phyloP scores from a whole-genome alignment of 768 basidiomycete genomes.

The Gelatoporia subvermispora region DNA sequence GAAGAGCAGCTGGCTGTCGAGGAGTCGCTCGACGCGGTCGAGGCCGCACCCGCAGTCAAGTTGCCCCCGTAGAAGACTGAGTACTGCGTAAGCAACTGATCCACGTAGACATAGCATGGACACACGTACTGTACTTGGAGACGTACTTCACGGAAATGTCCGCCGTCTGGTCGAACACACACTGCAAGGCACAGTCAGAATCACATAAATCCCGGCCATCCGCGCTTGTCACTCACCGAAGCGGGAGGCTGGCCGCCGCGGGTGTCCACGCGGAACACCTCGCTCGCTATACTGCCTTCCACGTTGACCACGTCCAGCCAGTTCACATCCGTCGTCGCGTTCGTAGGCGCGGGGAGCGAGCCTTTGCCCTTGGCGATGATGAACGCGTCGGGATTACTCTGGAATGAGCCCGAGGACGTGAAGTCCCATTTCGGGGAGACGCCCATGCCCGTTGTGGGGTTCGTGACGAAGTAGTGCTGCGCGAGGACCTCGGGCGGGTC shows the following conservation, averaged over 20 bases:
- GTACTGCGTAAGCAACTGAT: background rate
- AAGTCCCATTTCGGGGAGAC: constrained; percentile 32
- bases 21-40: no score
- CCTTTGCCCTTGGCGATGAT: constrained; percentile 21
- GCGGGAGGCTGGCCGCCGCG: constrained; percentile 30
- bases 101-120: background rate
- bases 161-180: constrained; percentile 14
- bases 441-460: constrained; percentile 24
- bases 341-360: constrained; percentile 22
- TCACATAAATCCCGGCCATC: background rate
- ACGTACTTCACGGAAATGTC: constrained; percentile 23
- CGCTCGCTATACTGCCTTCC: constrained; percentile 21
- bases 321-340: constrained; percentile 25
- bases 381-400: constrained; percentile 16
- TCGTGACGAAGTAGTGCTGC: constrained; percentile 36
- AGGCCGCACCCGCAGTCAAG: no score
- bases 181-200: constrained; percentile 7
- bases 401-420: constrained; percentile 18
- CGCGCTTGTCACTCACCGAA: constrained; percentile 13
- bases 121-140: constrained; percentile 18
- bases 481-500: constrained; percentile 19
- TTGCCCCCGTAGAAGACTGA: constrained; percentile 15
- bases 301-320: constrained; percentile 30
- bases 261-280: constrained; percentile 25
- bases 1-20: no score